Conservation (phyloP, 2,329 filamentous ascomycete genomes). For the Ophiostoma ips region DNA sequence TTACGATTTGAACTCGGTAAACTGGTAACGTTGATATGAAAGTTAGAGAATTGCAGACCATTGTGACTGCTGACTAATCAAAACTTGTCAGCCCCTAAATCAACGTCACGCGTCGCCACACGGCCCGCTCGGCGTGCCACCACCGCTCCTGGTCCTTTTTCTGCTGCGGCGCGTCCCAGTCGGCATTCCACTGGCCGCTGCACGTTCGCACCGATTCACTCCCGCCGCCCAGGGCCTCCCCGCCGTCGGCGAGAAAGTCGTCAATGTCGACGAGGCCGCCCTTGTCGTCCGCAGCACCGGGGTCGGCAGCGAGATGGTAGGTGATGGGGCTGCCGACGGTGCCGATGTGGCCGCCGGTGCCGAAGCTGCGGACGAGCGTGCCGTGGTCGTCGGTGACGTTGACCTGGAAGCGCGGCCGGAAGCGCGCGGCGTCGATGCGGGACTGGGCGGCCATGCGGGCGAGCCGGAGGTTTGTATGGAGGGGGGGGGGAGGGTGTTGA, state of each 20-base stretch:
- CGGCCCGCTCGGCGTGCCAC: conserved; percentile 23
- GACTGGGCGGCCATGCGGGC: conserved; percentile 52
- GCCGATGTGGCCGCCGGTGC: conserved; percentile 49
- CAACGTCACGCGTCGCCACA: conserved; percentile 17
- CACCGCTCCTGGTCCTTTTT: conserved; percentile 23
- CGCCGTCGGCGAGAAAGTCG: conserved; percentile 28
- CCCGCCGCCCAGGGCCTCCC: conserved; percentile 13
- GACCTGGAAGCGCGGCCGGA: conserved; percentile 41
- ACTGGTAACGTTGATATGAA: too few species aligned
- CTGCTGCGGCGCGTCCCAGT: conserved; percentile 16
- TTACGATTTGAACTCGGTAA: too few species aligned
- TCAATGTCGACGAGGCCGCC: conserved; percentile 40
- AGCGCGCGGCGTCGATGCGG: conserved; percentile 45
- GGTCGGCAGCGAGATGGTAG: conserved; percentile 47
- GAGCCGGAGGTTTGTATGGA: conserved; percentile 26
- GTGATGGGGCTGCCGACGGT: conserved; percentile 40
- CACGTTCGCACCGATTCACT: conserved; percentile 15
- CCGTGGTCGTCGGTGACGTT: conserved; percentile 42
- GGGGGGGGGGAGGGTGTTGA: too few species aligned
- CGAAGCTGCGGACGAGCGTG: conserved; percentile 34
- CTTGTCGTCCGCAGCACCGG: conserved; percentile 39
- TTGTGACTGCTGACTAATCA: too few species aligned
- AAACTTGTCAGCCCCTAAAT: too few species aligned
- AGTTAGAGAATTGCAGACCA: too few species aligned
- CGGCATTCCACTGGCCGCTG: conserved; percentile 22